Conservation (phyloP, 2,329 filamentous ascomycete genomes). For the Curvularia sp. region DNA sequence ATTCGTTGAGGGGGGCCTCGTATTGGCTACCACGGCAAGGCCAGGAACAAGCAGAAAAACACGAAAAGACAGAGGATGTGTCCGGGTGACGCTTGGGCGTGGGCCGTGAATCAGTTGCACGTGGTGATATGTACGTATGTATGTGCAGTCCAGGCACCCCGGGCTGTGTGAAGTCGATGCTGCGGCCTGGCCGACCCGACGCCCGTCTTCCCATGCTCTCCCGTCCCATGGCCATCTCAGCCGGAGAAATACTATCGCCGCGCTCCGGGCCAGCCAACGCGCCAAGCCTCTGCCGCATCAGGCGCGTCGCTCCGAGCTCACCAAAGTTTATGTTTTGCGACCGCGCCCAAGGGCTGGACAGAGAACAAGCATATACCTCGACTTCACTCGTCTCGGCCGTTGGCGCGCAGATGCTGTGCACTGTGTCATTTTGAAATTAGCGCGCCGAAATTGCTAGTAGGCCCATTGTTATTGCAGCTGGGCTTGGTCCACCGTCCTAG, state of each 20-base stretch:
- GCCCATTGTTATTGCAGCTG: conserved; percentile 12
- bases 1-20: neutral
- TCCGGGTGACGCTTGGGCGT: conserved; percentile 2
- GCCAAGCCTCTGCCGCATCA: conserved; percentile 21
- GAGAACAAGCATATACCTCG: neutral
- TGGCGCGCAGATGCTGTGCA: conserved; percentile 9
- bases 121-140: too few species aligned
- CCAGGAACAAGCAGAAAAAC: conserved; percentile 22
- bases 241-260: conserved; percentile 13
- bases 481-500: conserved; percentile 11
- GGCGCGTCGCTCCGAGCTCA: conserved; percentile 28
- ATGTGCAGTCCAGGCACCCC: neutral
- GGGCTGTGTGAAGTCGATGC: neutral
- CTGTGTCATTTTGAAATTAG: neutral
- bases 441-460: neutral
- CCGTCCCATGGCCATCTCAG: neutral
- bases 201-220: neutral
- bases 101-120: conserved; percentile 14
- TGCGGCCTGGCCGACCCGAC: neutral
- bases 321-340: conserved; percentile 28
- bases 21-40: conserved; percentile 1
- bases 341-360: conserved; percentile 16
- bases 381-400: neutral
- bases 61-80: conserved; percentile 6
- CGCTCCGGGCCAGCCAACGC: conserved; percentile 1